phyloP scores from a whole-genome alignment of 139 green algal genomes.

The Chlamydomonas sphaeroides region DNA sequence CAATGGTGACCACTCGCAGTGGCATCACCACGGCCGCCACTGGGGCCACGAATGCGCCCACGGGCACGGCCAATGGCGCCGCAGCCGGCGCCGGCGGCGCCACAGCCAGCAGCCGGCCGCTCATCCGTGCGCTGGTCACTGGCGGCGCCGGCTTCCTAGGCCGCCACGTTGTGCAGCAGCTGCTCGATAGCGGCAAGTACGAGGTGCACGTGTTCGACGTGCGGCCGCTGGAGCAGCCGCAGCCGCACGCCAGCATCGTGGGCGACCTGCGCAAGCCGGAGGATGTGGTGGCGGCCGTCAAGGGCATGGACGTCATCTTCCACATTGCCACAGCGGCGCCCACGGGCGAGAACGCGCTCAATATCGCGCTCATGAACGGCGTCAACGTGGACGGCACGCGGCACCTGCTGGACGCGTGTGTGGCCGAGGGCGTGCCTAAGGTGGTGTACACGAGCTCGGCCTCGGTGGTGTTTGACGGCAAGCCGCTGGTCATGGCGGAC shows the following conservation, averaged over 20 bases:
- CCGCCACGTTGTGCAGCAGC: constrained; percentile 77
- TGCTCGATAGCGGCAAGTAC: constrained; percentile 71
- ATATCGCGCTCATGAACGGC: constrained; percentile 82
- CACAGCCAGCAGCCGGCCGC: neutral
- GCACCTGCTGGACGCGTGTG: constrained; percentile 83
- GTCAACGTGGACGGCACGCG: constrained; percentile 90
- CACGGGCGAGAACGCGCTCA: constrained; percentile 76
- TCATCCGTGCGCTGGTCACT: constrained; percentile 67
- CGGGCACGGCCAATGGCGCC: neutral
- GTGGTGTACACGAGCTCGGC: constrained; percentile 86
- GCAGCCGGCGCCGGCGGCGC: neutral
- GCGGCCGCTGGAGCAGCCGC: constrained; percentile 43
- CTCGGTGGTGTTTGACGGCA: constrained; percentile 91
- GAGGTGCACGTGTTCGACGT: constrained; percentile 86
- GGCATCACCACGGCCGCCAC: neutral
- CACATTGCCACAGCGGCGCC: constrained; percentile 87
- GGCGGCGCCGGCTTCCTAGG: constrained; percentile 89
- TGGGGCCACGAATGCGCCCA: neutral
- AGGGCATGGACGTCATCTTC: constrained; percentile 83
- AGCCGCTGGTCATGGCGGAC: constrained; percentile 68
- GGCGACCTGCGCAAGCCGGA: constrained; percentile 72
- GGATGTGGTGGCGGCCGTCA: constrained; percentile 54
- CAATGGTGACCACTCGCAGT: constrained; percentile 41
- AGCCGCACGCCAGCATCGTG: constrained; percentile 3
- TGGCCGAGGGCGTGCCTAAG: constrained; percentile 50